Percentiles rank a stretch among this genome's conserved stretches.
phyloP scores from a whole-genome alignment of 768 basidiomycete genomes.

The Leccinum imitatum region DNA sequence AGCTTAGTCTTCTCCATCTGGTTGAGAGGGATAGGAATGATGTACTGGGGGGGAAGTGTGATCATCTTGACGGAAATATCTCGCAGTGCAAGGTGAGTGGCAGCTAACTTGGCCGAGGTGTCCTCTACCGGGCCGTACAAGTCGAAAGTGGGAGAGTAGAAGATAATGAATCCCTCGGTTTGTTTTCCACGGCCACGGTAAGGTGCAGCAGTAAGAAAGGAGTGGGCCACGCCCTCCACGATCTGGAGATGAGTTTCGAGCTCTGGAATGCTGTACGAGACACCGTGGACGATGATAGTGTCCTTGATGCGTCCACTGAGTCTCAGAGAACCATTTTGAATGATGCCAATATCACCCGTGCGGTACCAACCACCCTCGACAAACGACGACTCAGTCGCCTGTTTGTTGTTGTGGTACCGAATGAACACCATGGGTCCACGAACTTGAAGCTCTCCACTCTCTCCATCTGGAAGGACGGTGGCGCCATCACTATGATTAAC shows the following conservation, averaged over 20 bases:
- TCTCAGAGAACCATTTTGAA: slow-evolving; percentile 32
- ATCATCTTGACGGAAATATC: slow-evolving; percentile 1
- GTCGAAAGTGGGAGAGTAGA: background rate
- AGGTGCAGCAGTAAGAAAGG: background rate
- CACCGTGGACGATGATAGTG: slow-evolving; percentile 37
- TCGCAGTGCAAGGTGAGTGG: background rate
- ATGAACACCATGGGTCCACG: background rate
- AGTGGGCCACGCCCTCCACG: background rate
- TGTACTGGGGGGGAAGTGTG: background rate
- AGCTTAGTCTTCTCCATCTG: background rate
- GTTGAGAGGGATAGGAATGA: background rate
- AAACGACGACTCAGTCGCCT: background rate
- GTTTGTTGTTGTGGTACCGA: background rate
- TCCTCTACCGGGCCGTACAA: background rate
- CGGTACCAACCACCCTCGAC: background rate
- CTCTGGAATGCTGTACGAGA: background rate
- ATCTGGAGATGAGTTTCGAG: background rate
- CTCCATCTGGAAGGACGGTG: background rate
- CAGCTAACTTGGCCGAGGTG: background rate
- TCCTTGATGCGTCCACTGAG: slow-evolving; percentile 42
- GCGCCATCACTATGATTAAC: background rate
- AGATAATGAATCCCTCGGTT: background rate
- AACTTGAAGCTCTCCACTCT: background rate
- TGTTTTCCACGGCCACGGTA: background rate
- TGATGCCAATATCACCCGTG: slow-evolving; percentile 29